These are phyloP conservation scores for Russula olivacea DNA, from an alignment of 768 basidiomycete genomes.

Conservation along the genomic window DNA sequence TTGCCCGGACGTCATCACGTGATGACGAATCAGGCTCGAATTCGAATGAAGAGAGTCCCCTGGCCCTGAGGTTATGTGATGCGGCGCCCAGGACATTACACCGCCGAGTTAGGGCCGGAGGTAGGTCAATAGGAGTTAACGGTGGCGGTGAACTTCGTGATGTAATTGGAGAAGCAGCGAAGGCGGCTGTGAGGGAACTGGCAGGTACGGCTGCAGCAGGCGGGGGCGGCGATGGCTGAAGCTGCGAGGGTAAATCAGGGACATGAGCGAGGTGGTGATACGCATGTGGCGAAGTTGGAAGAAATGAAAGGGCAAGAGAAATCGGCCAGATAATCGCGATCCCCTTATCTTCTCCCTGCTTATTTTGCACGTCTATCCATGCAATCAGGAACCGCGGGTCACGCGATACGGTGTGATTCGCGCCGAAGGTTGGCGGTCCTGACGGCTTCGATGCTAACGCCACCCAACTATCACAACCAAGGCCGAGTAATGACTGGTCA, in stretches of 20 bases:
- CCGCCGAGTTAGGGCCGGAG: constrained; percentile 19
- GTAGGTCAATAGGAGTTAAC: constrained; percentile 12
- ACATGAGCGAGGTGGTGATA: constrained; percentile 46
- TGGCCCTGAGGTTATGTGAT: constrained; percentile 25
- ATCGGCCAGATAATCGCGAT: constrained; percentile 68
- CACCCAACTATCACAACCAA: constrained; percentile 54
- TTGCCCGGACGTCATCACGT: constrained; percentile 39
- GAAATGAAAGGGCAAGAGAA: constrained; percentile 48
- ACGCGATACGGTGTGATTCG: background rate
- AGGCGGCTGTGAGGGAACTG: background rate
- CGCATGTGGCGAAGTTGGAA: constrained; percentile 34
- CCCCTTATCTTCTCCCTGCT: constrained; percentile 76
- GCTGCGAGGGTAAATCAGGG: constrained; percentile 58
- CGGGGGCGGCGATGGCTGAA: constrained; percentile 49
- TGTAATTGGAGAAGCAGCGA: constrained; percentile 15
- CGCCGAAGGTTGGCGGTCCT: background rate
- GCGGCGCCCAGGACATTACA: constrained; percentile 2
- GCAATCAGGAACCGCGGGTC: constrained; percentile 51
- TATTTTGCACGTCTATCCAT: constrained; percentile 71
- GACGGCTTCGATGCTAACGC: constrained; percentile 15
- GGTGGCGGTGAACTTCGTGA: constrained; percentile 11
- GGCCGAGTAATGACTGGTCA: constrained; percentile 52
- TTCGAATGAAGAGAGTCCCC: constrained; percentile 49
- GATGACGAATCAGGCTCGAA: constrained; percentile 32
- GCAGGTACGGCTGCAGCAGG: constrained; percentile 30